Evolutionary conservation across 352 stramenopile species (phyloP), one percentile per base, ranked within the genome.

Genomic region (Thraustochytrium sp.): DNA sequence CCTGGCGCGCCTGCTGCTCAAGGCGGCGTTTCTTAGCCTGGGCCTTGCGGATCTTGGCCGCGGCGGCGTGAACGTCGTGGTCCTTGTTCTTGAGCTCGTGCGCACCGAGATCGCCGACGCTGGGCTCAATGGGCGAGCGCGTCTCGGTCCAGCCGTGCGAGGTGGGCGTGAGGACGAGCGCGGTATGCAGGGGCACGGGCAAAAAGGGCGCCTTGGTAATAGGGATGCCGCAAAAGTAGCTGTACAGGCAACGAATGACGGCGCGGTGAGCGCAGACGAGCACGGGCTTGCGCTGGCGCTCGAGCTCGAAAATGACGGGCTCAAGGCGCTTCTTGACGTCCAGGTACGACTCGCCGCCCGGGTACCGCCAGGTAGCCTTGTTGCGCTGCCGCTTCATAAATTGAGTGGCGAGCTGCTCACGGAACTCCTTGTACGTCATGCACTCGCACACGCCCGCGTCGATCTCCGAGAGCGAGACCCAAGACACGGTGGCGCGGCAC

Each of bases 371-470:
- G 76, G 75, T 56, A 38, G 92, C 82, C 85, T 94, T 93, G 76
- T 94, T 88, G 40, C 88, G 80, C 65, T 98, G 96, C 68, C 94
- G 90, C 26, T 92, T 89, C 55, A 92, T 55, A 87, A 98, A 98
- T 87, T 98, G 94, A 11, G 98, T 94, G 2, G 95, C 95, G 89
- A 96, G 97, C 51, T 95, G 91, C 55, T 96, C 88, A 31, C 95
- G 92, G 80, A 99, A 97, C 82, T 98, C 94, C 78, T 98, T 94
- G 88, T 98, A 98, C 49, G 95, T 98, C 92, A 98, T 97, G 37
- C 95, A 95, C 86, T 98, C 95, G 85, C 95, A 98, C 21, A 97
- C 85, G 53, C 96, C 96, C 0, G 96, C 96, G 86, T 98, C 96
- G 48, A 99, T 94, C 89, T 99, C 95, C 84, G 98, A 95, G 9